Evolutionary conservation across 2,329 filamentous ascomycete species (phyloP).

Genomic region (Paraphoma chrysanthemicola): DNA sequence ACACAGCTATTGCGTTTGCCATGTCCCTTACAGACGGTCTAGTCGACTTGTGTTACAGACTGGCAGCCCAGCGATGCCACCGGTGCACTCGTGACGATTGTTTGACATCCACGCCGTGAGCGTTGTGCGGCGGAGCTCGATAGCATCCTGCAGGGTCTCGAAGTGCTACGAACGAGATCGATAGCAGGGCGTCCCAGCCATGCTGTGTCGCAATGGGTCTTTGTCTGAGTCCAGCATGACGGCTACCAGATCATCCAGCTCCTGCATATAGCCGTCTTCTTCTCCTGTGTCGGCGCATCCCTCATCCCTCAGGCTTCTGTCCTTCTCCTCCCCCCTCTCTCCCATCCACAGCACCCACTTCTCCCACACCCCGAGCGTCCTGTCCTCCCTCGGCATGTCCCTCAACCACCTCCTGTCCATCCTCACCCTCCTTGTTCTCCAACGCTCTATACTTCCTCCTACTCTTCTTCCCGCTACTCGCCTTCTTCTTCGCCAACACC

Average conservation of each 20-base stretch:
- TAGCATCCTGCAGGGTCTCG: too few species aligned
- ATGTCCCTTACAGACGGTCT: too few species aligned
- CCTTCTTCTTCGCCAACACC: conserved; percentile 71
- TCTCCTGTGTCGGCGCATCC: too few species aligned
- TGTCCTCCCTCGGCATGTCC: conserved; percentile 24
- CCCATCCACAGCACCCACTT: conserved; percentile 14
- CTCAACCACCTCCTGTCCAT: conserved; percentile 49
- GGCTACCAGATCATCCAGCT: background rate
- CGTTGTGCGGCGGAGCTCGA: too few species aligned
- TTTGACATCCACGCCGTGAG: too few species aligned
- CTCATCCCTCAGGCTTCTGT: background rate
- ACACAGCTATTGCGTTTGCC: too few species aligned
- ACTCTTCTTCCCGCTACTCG: conserved; percentile 81
- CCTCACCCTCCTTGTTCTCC: conserved; percentile 59
- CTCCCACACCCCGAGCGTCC: conserved; percentile 59
- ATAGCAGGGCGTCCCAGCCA: too few species aligned
- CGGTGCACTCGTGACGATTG: too few species aligned
- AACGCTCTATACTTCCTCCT: conserved; percentile 71
- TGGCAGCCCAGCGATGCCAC: too few species aligned
- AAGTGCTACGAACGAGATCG: too few species aligned
- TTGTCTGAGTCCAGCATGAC: background rate
- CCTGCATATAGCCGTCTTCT: too few species aligned
- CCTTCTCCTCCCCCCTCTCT: background rate
- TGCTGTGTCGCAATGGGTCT: background rate
- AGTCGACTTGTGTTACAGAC: too few species aligned